Conservation (phyloP, 257 asterid species). For the Solanum megistacrolobum region DNA sequence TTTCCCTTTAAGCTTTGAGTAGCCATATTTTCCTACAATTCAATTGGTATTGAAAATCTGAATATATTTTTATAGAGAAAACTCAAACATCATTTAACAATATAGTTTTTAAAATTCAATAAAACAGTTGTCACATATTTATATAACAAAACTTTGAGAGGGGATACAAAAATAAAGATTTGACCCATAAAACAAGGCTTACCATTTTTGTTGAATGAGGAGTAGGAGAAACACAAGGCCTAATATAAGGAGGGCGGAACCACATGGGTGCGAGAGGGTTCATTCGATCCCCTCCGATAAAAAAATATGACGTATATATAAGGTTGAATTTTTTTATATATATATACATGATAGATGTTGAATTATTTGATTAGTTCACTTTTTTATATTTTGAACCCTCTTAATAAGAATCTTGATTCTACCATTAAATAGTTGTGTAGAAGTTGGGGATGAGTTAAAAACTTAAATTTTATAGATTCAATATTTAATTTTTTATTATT, state of each 20-base stretch:
- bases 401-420: neutral
- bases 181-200: neutral
- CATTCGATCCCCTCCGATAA: neutral
- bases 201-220: neutral
- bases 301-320: neutral
- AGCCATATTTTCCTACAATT: slow-evolving; percentile 27
- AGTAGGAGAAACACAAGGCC: neutral
- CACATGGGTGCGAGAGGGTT: neutral
- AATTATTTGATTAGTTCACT: neutral
- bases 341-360: neutral
- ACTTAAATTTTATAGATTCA: neutral
- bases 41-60: neutral
- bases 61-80: neutral
- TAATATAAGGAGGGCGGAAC: neutral
- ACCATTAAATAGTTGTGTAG: neutral
- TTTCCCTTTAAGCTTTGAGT: slow-evolving; percentile 13
- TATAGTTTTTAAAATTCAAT: neutral
- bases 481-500: neutral
- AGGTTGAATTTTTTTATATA: neutral
- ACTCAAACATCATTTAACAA: neutral
- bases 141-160: neutral
- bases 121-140: neutral
- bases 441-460: neutral
- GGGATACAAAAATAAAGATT: neutral
- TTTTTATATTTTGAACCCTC: neutral